phyloP scores from a whole-genome alignment of 805 yeast genomes.

The Cyberlindnera maritima region DNA sequence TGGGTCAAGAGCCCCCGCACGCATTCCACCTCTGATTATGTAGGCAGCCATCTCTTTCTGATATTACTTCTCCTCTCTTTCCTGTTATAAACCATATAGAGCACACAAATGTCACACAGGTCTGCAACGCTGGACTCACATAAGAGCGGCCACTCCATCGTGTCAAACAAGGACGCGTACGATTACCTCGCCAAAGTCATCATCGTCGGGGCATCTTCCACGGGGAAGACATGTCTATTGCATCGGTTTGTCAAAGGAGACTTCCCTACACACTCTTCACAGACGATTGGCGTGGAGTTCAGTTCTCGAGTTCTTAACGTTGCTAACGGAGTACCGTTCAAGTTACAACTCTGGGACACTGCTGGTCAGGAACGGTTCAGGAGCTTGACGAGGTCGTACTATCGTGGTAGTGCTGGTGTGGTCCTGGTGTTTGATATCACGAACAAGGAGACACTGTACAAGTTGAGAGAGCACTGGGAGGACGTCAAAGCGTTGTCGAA shows the following conservation, averaged over 20 bases:
- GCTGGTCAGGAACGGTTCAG: conserved; percentile 39
- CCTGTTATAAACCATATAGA: neutral
- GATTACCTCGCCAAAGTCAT: conserved; percentile 40
- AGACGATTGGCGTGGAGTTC: conserved; percentile 42
- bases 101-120: neutral
- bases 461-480: conserved; percentile 30
- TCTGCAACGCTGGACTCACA: conserved; percentile 2
- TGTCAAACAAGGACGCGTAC: conserved; percentile 21
- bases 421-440: conserved; percentile 34
- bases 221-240: conserved; percentile 43
- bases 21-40: neutral
- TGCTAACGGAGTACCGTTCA: conserved; percentile 16
- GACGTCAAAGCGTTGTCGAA: conserved; percentile 32
- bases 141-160: conserved; percentile 3
- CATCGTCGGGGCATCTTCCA: conserved; percentile 41
- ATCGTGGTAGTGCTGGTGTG: conserved; percentile 37
- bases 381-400: conserved; percentile 37
- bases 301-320: conserved; percentile 28
- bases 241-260: conserved; percentile 33
- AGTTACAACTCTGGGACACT: conserved; percentile 36
- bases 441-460: conserved; percentile 24
- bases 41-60: neutral
- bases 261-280: conserved; percentile 22
- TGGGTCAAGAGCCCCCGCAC: conserved; percentile 1
- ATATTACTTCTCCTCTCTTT: neutral